phyloP scores from a whole-genome alignment of 352 stramenopile genomes.

The Peronosclerospora sorghi region DNA sequence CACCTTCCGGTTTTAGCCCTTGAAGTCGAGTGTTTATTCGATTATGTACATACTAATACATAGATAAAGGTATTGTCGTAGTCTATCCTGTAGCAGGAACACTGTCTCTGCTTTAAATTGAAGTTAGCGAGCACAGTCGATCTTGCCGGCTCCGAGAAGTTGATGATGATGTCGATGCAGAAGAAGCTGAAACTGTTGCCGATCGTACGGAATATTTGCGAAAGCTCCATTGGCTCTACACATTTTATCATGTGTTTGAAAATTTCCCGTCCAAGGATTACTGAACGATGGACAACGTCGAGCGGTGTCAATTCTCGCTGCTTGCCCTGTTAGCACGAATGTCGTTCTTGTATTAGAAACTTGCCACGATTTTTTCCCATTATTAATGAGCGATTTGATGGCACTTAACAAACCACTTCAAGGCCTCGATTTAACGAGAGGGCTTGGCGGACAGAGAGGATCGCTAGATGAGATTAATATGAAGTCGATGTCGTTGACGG shows the following conservation, averaged over 20 bases:
- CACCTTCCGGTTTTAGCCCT: conserved; percentile 20
- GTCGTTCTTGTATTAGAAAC: neutral
- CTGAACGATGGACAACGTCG: neutral
- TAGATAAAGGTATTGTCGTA: conserved; percentile 23
- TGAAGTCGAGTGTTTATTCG: conserved; percentile 15
- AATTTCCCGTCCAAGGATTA: neutral
- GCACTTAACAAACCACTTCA: conserved; percentile 29
- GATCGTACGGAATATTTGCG: conserved; percentile 5
- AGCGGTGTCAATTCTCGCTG: conserved; percentile 4
- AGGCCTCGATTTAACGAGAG: conserved; percentile 17
- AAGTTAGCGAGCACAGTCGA: conserved; percentile 38
- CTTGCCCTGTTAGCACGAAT: conserved; percentile 2
- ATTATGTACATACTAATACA: conserved; percentile 12
- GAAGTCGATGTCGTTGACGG: conserved; percentile 5
- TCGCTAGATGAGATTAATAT: conserved; percentile 5
- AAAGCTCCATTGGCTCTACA: conserved; percentile 16
- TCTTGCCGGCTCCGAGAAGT: conserved; percentile 39
- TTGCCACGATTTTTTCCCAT: conserved; percentile 18
- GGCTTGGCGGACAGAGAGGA: neutral
- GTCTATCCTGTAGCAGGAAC: conserved; percentile 20
- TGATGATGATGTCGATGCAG: neutral
- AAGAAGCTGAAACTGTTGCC: neutral
- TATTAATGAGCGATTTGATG: conserved; percentile 29
- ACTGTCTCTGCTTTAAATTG: conserved; percentile 16
- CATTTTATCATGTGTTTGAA: conserved; percentile 3